phyloP scores from a whole-genome alignment of 1,284 basidiomycete genomes.

The Cryptococcus depauperatus region DNA sequence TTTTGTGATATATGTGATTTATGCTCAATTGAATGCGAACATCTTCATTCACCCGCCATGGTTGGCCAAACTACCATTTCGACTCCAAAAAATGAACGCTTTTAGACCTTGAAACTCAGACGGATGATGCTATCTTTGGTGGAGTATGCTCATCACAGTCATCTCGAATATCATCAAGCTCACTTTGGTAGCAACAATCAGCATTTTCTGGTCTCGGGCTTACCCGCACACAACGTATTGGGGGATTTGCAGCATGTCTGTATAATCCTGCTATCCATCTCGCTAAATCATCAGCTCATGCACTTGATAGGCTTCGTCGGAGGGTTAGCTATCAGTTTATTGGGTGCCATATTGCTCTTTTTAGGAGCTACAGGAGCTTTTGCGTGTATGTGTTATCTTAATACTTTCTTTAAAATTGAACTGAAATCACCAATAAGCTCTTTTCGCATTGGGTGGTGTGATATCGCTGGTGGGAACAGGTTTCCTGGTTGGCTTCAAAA shows the following conservation, averaged over 20 bases:
- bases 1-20: too few relatives aligned
- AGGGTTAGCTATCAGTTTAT: constrained; percentile 69
- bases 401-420: not conserved
- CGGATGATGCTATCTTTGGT: constrained; percentile 40
- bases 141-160: constrained; percentile 23
- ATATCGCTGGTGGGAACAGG: constrained; percentile 79
- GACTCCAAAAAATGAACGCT: too few relatives aligned
- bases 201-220: constrained; percentile 71
- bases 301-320: constrained; percentile 50
- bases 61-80: too few relatives aligned
- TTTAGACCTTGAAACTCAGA: constrained; percentile 34
- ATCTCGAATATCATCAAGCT: not conserved
- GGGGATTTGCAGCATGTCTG: constrained; percentile 74
- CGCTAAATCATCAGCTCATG: not conserved
- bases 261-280: constrained; percentile 7
- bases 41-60: too few relatives aligned
- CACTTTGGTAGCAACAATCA: constrained; percentile 51
- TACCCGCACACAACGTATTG: constrained; percentile 67
- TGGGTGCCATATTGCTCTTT: constrained; percentile 73
- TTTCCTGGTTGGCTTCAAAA: constrained; percentile 75
- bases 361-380: constrained; percentile 64
- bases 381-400: constrained; percentile 53
- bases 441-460: constrained; percentile 76
- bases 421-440: constrained; percentile 48
- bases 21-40: too few relatives aligned